These are phyloP conservation scores for Aspergillus uvarum DNA, from an alignment of 2,329 filamentous ascomycete species.

Conservation along the genomic window DNA sequence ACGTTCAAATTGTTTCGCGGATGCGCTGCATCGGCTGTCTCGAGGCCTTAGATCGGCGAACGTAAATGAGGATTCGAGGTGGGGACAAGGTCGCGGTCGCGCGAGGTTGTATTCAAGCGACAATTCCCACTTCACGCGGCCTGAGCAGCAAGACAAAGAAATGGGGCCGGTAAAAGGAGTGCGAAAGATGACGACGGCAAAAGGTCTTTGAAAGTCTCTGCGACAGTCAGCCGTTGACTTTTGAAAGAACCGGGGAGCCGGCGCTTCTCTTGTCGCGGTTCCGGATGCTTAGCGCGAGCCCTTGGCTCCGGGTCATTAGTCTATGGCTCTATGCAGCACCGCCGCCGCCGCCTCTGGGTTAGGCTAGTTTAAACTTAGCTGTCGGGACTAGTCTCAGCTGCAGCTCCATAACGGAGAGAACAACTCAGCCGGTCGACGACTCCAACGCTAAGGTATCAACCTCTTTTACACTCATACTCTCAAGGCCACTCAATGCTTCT, in stretches of 20 bases:
- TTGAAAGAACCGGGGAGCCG: slow-evolving; percentile 17
- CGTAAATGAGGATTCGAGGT: neutral
- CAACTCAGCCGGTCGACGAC: slow-evolving; percentile 18
- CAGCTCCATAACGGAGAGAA: slow-evolving; percentile 12
- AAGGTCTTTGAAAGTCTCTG: slow-evolving; percentile 20
- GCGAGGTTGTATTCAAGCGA: neutral
- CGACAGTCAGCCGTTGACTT: slow-evolving; percentile 15
- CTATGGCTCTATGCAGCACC: neutral
- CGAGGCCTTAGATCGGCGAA: slow-evolving; percentile 4
- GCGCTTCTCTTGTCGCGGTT: slow-evolving; percentile 27
- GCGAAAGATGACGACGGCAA: slow-evolving; percentile 1
- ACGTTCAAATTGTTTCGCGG: slow-evolving; percentile 11
- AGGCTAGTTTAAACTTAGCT: neutral
- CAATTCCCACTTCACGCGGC: neutral
- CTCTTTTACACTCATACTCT: neutral
- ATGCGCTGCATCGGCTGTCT: slow-evolving; percentile 20
- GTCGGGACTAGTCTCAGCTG: slow-evolving; percentile 6
- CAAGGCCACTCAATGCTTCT: slow-evolving; percentile 30
- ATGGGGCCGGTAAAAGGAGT: slow-evolving; percentile 6
- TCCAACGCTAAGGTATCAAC: slow-evolving; percentile 9
- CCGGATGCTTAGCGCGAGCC: slow-evolving; percentile 18
- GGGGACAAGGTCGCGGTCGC: neutral
- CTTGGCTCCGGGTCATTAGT: slow-evolving; percentile 19
- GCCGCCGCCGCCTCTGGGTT: too few species aligned
- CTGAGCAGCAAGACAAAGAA: slow-evolving; percentile 2